Conservation (phyloP, 352 stramenopile species). For the Lagenidium giganteum region DNA sequence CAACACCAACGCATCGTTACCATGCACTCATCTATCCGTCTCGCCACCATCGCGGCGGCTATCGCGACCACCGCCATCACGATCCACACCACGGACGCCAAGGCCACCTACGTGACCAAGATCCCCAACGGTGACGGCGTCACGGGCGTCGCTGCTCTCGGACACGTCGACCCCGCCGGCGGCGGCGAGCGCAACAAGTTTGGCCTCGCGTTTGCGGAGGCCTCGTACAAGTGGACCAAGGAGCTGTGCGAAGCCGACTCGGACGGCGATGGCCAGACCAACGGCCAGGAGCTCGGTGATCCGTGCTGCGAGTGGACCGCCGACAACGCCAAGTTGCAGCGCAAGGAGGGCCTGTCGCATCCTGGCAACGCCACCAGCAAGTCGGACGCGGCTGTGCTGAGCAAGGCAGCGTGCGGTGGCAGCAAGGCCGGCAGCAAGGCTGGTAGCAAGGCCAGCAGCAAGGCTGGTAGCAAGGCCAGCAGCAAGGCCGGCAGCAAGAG, state of each 20-base stretch:
- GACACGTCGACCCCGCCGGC: constrained; percentile 13
- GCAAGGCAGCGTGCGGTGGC: too few relatives aligned
- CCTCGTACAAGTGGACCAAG: constrained; percentile 20
- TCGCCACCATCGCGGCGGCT: not conserved
- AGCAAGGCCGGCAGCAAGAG: too few relatives aligned
- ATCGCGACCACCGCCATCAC: too few relatives aligned
- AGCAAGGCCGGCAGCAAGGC: too few relatives aligned
- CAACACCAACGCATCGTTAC: too few relatives aligned
- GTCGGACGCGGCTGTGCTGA: constrained; percentile 6
- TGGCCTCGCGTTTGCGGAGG: constrained; percentile 13
- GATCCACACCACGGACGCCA: not conserved
- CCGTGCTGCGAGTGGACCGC: constrained; percentile 32
- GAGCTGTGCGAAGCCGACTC: constrained; percentile 28
- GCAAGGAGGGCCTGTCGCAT: constrained; percentile 10
- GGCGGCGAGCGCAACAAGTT: constrained; percentile 16
- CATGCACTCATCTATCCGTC: too few relatives aligned
- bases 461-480: too few relatives aligned
- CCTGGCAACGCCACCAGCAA: constrained; percentile 12
- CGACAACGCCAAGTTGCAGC: constrained; percentile 6
- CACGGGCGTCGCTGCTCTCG: constrained; percentile 10
- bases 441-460: too few relatives aligned
- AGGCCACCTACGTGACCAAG: constrained; percentile 7
- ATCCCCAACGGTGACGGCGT: constrained; percentile 18
- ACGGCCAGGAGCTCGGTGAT: constrained; percentile 63
- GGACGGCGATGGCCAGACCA: constrained; percentile 29